phyloP scores from a whole-genome alignment of 1,139 yeast species.

The Yamadazyma oceani region DNA sequence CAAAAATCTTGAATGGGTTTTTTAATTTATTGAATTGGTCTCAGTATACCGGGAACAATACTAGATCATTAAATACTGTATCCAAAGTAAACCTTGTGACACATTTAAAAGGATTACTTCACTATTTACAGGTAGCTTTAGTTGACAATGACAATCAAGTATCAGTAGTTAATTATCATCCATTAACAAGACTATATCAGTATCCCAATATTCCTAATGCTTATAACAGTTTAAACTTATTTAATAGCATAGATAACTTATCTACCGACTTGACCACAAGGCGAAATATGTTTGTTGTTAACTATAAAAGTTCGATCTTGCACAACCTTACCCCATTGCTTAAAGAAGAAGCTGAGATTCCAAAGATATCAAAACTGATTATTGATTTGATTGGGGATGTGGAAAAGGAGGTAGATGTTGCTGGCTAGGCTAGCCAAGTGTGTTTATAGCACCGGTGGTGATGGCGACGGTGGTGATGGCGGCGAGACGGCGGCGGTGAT shows the following conservation, averaged over 20 bases:
- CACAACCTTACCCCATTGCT: slow-evolving; percentile 3
- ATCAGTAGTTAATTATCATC: slow-evolving; percentile 28
- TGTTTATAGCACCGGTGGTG: too few relatives aligned
- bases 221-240: slow-evolving; percentile 57
- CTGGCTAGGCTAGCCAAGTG: too few relatives aligned
- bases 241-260: slow-evolving; percentile 25
- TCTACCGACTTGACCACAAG: slow-evolving; percentile 67
- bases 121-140: slow-evolving; percentile 36
- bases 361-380: not conserved
- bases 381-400: not conserved
- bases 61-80: not conserved
- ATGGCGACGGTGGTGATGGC: too few relatives aligned
- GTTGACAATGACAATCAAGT: slow-evolving; percentile 15
- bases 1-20: slow-evolving; percentile 56
- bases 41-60: slow-evolving; percentile 35
- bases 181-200: slow-evolving; percentile 50
- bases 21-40: slow-evolving; percentile 67
- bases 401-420: not conserved
- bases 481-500: too few relatives aligned
- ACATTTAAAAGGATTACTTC: not conserved
- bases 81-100: not conserved
- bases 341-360: not conserved
- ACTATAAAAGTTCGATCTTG: slow-evolving; percentile 6
- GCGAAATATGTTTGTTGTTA: slow-evolving; percentile 41
- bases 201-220: slow-evolving; percentile 52